Base-by-base conservation (phyloP, 2,329 filamentous ascomycete genomes). In the Volutella citrinella region DNA sequence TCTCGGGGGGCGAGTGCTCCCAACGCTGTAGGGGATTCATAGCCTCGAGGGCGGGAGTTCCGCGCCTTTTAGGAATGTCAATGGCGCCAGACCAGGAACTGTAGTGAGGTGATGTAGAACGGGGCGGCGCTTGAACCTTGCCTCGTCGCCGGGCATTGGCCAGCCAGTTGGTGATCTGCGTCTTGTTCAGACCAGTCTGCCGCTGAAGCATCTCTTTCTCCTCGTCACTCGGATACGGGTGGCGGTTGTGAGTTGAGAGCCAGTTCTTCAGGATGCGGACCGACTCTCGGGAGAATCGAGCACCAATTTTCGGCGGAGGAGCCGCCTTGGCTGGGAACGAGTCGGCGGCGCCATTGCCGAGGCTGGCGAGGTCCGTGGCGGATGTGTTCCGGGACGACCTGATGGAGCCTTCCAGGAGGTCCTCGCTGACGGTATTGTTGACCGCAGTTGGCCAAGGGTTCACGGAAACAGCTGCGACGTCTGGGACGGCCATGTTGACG, bases 141-240 rank as follows among this genome's bases (percentile, higher is more conserved):
- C 86, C 82, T 43, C 89, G 76, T 36, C 89, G 79, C 26, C 89
- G 80, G 37, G 88, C 88, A 60, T 95, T 95, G 39, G 89, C 89
- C 28, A 95, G 78, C 89, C 89, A 95, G 57, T 94, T 95, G 10
- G 82, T 83, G 49, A 95, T 91, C 55, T 96, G 90, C 11, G 75
- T 84, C 51, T 87, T 80, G 57, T 80, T 89, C 24, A 96, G 70
- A 7, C 88, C 87, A 1, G 89, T 95, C 49, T 84, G 76, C 28
- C 76, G 73, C 60, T 88, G 84, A 17, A 96, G 69, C 42, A 79
- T 75, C 46, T 89, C 84, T 54, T 91, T 94, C 56, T 95, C 87
- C 38, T 88, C 81, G 26, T 95, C 88, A 20, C 80, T 90, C 6
- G 90, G 89, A 56, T 95, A 96, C 1, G 89, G 90, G 50, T 94